phyloP scores from a whole-genome alignment of 495 filamentous ascomycete species.

The Podospora appendiculata region DNA sequence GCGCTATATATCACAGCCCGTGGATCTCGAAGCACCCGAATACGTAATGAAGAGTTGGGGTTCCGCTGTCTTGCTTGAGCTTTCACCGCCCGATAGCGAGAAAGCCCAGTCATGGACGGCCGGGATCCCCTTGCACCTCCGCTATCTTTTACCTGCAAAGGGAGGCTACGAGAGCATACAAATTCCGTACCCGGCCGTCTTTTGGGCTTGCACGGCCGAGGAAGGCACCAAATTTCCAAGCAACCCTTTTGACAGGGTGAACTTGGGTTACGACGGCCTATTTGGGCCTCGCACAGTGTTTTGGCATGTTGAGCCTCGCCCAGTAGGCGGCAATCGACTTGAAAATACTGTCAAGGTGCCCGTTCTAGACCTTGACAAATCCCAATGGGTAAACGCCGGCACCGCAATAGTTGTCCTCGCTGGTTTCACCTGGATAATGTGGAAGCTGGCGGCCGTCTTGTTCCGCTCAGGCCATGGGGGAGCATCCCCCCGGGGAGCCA shows the following conservation, averaged over 20 bases:
- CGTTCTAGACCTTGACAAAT: slow-evolving; percentile 57
- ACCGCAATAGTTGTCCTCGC: slow-evolving; percentile 61
- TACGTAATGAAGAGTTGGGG: slow-evolving; percentile 78
- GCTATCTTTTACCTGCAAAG: slow-evolving; percentile 60
- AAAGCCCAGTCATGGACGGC: slow-evolving; percentile 51
- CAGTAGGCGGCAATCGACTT: slow-evolving; percentile 32
- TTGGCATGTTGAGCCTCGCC: slow-evolving; percentile 66
- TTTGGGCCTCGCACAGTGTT: slow-evolving; percentile 79
- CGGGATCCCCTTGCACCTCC: slow-evolving; percentile 78
- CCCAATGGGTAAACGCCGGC: slow-evolving; percentile 57
- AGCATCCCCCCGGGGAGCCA: background rate
- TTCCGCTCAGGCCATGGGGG: slow-evolving; percentile 17
- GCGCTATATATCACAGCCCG: slow-evolving; percentile 63
- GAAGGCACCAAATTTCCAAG: slow-evolving; percentile 64
- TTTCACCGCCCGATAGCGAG: slow-evolving; percentile 44
- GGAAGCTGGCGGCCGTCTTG: slow-evolving; percentile 49
- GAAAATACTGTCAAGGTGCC: slow-evolving; percentile 62
- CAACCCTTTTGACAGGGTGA: slow-evolving; percentile 78
- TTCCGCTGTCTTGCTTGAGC: slow-evolving; percentile 66
- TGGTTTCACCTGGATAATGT: slow-evolving; percentile 70
- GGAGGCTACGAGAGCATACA: slow-evolving; percentile 42
- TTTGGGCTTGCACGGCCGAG: slow-evolving; percentile 83
- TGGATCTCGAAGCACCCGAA: slow-evolving; percentile 87
- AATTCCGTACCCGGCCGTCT: slow-evolving; percentile 70
- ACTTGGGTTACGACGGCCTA: slow-evolving; percentile 80